phyloP scores from a whole-genome alignment of 2,329 filamentous ascomycete species.

The Triangularia setosa region DNA sequence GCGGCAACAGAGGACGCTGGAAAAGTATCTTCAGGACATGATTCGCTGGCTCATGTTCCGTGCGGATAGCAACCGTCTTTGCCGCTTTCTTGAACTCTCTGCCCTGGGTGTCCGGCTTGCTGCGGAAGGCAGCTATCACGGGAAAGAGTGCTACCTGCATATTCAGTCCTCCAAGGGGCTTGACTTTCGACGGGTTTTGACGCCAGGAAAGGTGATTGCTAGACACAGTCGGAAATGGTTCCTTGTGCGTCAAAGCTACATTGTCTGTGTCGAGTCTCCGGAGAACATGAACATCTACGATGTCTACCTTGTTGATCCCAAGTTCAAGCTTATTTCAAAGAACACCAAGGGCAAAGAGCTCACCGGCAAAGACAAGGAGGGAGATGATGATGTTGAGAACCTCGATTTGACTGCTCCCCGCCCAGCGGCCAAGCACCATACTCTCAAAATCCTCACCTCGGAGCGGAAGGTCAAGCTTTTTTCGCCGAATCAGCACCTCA shows the following conservation, averaged over 20 bases:
- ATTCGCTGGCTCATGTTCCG: constrained; percentile 96
- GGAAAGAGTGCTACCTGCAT: constrained; percentile 90
- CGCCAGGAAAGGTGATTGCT: constrained; percentile 71
- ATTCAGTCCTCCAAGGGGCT: constrained; percentile 89
- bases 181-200: constrained; percentile 77
- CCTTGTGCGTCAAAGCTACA: constrained; percentile 92
- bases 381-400: constrained; percentile 36
- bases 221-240: constrained; percentile 96
- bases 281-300: constrained; percentile 99
- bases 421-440: constrained; percentile 64
- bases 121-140: constrained; percentile 93
- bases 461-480: constrained; percentile 90
- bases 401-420: constrained; percentile 40
- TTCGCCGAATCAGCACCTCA: constrained; percentile 82
- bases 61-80: constrained; percentile 89
- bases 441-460: constrained; percentile 81
- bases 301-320: constrained; percentile 91
- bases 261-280: constrained; percentile 96
- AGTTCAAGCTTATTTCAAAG: constrained; percentile 79
- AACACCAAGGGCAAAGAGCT: constrained; percentile 53
- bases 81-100: constrained; percentile 92
- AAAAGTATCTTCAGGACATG: constrained; percentile 88
- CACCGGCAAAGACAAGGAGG: constrained; percentile 34
- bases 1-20: constrained; percentile 77
- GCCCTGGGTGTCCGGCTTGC: constrained; percentile 90